phyloP scores from a whole-genome alignment of 306 rosid species.

The Cyclanthera cordifolia region DNA sequence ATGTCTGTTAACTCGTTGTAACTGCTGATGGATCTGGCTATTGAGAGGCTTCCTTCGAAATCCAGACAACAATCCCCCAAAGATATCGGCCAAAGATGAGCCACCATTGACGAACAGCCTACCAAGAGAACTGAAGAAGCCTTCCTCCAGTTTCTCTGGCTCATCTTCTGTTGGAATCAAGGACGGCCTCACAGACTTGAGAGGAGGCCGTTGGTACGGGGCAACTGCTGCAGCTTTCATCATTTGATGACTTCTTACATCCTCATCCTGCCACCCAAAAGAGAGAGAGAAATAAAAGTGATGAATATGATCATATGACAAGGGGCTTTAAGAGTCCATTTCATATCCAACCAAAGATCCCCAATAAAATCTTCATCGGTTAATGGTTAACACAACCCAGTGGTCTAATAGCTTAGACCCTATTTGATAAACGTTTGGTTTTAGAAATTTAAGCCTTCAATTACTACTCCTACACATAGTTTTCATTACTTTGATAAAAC shows the following conservation, averaged over 20 bases:
- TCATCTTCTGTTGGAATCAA: constrained; percentile 76
- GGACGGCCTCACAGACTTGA: constrained; percentile 62
- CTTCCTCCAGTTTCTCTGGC: constrained; percentile 58
- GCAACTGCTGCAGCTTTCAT: constrained; percentile 37
- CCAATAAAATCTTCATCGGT: background rate
- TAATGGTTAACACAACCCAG: too few relatives aligned
- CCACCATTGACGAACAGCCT: constrained; percentile 59
- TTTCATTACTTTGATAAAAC: too few relatives aligned
- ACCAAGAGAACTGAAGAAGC: constrained; percentile 79
- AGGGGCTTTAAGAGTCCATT: background rate
- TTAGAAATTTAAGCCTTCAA: too few relatives aligned
- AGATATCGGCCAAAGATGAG: constrained; percentile 47
- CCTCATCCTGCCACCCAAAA: constrained; percentile 50
- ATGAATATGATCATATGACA: too few relatives aligned
- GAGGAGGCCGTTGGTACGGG: constrained; percentile 51
- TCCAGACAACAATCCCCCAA: constrained; percentile 48
- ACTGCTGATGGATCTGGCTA: constrained; percentile 49
- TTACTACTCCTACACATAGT: too few relatives aligned
- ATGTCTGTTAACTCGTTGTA: constrained; percentile 39
- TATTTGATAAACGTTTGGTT: too few relatives aligned
- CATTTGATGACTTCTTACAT: constrained; percentile 30
- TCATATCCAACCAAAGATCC: background rate
- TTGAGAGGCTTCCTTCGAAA: constrained; percentile 55
- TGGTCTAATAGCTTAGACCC: too few relatives aligned
- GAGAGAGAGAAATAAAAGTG: background rate